Evolutionary conservation across 371 early-diverging fungal species (phyloP), one percentile per base, ranked within the genome.

Genomic region (Quaeritorhiza haematococci): DNA sequence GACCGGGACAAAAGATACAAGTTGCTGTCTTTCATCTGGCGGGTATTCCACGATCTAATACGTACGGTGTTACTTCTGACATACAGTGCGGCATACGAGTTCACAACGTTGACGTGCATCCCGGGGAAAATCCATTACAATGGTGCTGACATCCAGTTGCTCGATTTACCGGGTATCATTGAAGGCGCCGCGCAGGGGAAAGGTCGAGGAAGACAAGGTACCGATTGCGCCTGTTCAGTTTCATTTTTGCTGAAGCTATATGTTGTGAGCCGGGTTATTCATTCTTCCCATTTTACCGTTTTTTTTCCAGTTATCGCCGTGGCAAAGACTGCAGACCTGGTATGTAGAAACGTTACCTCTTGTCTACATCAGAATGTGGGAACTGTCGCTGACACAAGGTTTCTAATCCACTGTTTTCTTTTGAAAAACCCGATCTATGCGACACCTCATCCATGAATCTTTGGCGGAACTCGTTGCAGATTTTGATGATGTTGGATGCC

Each of bases 171-270:
- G 4, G 98, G 98, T 55, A 98, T 99, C 79, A 96, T 99, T 62
- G 98, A 98, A 72, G 99, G 99, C 55, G 99, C 99, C 52, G 89
- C 97, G 61, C 96, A 98, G 69, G 99, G 99, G 56, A 96, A 96
- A 69, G 99, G 99, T 71, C 88, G 99, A 74, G 99, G 99, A 74
- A 84, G 92, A 69, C 94, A 93, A 74, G 99, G 98, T 28, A 83
- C 93, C 65, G 86, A 84, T 30, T 84, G 84, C 66, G 83, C 76
- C 21, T 19, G 13, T 38, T 38, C n/a, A 10, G n/a, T 38, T 10
- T 13, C n/a, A 13, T n/a, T 13, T 38, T 38, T 38, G 13, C 13
- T 13, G 38, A 10, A 10, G n/a, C 38, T 38, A 38, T 38, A 49
- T 49, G 3, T 3, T 3, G n/a, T n/a, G n/a, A n/a, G n/a, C n/a